Conservation (phyloP, 192 early-diverging fungal species). For the Backusella westeae region DNA sequence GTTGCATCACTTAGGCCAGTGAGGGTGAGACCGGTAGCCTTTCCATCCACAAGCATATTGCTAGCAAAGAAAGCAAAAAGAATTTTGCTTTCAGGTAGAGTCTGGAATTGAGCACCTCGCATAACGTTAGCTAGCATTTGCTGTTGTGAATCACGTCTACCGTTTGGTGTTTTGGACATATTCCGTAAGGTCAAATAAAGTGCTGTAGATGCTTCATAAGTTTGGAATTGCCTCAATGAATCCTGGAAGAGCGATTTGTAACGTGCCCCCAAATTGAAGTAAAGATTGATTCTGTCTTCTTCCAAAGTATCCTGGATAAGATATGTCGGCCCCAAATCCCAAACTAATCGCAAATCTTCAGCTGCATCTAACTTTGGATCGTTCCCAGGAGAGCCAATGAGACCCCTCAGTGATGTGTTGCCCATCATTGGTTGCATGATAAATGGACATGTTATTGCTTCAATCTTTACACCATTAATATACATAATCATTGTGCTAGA, state of each 20-base stretch:
- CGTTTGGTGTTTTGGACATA: slow-evolving; percentile 5
- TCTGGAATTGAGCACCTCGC: slow-evolving; percentile 44
- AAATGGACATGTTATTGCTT: slow-evolving; percentile 57
- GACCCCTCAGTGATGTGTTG: slow-evolving; percentile 34
- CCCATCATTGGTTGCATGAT: slow-evolving; percentile 35
- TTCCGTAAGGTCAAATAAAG: slow-evolving; percentile 47
- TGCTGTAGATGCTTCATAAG: slow-evolving; percentile 61
- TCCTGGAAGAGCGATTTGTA: slow-evolving; percentile 68
- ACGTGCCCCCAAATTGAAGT: slow-evolving; percentile 63
- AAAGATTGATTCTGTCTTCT: slow-evolving; percentile 53
- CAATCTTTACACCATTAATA: slow-evolving; percentile 59
- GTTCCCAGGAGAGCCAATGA: slow-evolving; percentile 39
- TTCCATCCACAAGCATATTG: slow-evolving; percentile 42
- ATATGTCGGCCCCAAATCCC: slow-evolving; percentile 67
- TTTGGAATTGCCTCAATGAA: slow-evolving; percentile 61
- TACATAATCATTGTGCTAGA: slow-evolving; percentile 54
- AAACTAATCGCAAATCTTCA: slow-evolving; percentile 34
- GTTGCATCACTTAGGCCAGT: slow-evolving; percentile 37
- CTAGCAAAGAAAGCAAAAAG: slow-evolving; percentile 58
- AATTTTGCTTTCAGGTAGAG: slow-evolving; percentile 61
- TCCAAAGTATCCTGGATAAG: slow-evolving; percentile 62
- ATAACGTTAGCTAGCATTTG: slow-evolving; percentile 52
- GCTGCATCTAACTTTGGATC: slow-evolving; percentile 3
- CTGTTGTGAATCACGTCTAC: slow-evolving; percentile 39
- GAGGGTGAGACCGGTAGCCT: slow-evolving; percentile 28